Conservation (phyloP, 2,329 filamentous ascomycete genomes). For the Lasiodiplodia sp. region DNA sequence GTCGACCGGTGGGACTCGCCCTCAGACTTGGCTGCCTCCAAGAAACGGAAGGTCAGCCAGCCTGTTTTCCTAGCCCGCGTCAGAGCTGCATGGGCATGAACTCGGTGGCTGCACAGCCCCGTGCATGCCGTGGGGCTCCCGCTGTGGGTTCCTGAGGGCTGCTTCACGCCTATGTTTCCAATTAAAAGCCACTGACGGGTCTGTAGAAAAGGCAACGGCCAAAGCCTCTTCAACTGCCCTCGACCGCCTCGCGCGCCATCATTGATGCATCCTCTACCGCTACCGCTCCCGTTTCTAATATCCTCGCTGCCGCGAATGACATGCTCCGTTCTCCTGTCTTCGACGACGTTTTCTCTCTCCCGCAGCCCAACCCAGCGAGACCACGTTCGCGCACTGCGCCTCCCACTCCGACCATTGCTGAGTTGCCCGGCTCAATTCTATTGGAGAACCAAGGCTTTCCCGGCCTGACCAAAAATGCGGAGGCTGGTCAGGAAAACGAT, state of each 20-base stretch:
- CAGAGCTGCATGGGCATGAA: slow-evolving; percentile 7
- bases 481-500: not conserved
- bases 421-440: slow-evolving; percentile 34
- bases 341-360: slow-evolving; percentile 41
- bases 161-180: slow-evolving; percentile 12
- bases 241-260: not conserved
- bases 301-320: slow-evolving; percentile 51
- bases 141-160: not conserved
- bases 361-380: slow-evolving; percentile 32
- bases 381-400: slow-evolving; percentile 51
- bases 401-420: slow-evolving; percentile 44
- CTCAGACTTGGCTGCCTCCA: slow-evolving; percentile 32
- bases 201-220: slow-evolving; percentile 26
- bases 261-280: slow-evolving; percentile 31
- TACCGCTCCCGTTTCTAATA: slow-evolving; percentile 44
- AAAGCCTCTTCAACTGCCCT: slow-evolving; percentile 10
- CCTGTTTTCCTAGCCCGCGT: not conserved
- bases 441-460: slow-evolving; percentile 44
- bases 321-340: slow-evolving; percentile 51
- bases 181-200: slow-evolving; percentile 19
- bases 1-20: slow-evolving; percentile 33
- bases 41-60: slow-evolving; percentile 20
- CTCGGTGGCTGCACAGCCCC: not conserved
- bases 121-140: not conserved
- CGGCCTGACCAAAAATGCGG: slow-evolving; percentile 30